Evolutionary conservation across 192 early-diverging fungal species (phyloP).

Genomic region (Coemansia asiatica): DNA sequence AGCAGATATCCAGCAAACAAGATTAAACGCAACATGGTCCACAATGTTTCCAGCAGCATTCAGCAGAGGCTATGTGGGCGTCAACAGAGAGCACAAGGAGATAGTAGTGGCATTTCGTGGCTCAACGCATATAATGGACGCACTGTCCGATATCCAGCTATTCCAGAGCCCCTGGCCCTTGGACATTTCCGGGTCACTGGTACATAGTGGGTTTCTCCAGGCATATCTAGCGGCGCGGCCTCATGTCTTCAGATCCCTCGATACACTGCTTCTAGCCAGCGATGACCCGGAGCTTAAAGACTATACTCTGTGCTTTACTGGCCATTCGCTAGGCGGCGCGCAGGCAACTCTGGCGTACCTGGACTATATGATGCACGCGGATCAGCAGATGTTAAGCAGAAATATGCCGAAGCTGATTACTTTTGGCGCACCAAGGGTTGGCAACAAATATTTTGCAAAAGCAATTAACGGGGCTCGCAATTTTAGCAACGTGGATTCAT

Average conservation of each 20-base stretch:
- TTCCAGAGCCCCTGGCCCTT: constrained; percentile 22
- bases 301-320: constrained; percentile 30
- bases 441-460: constrained; percentile 26
- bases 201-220: constrained; percentile 37
- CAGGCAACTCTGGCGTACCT: constrained; percentile 32
- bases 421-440: constrained; percentile 38
- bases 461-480: neutral
- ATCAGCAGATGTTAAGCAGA: neutral
- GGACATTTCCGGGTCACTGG: constrained; percentile 1
- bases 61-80: constrained; percentile 37
- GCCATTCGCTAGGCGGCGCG: constrained; percentile 46
- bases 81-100: constrained; percentile 9
- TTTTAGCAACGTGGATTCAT: neutral
- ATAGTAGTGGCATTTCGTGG: constrained; percentile 36
- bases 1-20: constrained; percentile 15
- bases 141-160: constrained; percentile 21
- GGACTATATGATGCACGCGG: constrained; percentile 9
- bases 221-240: constrained; percentile 28
- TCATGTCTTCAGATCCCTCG: constrained; percentile 9
- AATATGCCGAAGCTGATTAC: constrained; percentile 13
- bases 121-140: constrained; percentile 37
- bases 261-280: neutral
- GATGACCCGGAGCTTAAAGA: neutral
- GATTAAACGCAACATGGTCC: constrained; percentile 23
- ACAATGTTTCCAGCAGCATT: constrained; percentile 24